Evolutionary conservation across 148 eudicot genomes (phyloP).

Genomic region (Polygonum maritimum): DNA sequence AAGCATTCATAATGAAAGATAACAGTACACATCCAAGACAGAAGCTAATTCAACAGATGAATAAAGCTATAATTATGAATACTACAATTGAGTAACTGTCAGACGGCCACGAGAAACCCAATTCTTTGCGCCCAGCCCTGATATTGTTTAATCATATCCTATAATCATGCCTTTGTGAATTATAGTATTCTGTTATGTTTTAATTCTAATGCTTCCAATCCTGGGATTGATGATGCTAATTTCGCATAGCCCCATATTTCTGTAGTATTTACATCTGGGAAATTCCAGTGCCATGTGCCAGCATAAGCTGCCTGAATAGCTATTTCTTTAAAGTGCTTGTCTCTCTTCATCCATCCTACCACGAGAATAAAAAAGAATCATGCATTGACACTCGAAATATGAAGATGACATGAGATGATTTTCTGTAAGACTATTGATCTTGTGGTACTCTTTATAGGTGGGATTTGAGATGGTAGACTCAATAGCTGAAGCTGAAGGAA

Average conservation of each 20-base stretch:
- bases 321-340: background rate
- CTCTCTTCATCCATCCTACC: background rate
- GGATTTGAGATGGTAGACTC: conserved; percentile 88
- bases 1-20: background rate
- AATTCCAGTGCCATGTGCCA: background rate
- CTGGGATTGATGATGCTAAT: background rate
- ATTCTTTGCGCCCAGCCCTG: background rate
- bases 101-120: background rate
- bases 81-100: background rate
- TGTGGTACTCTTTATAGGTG: conserved; percentile 34
- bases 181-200: background rate
- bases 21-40: no score
- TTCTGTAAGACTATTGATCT: background rate
- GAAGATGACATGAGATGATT: background rate
- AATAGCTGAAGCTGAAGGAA: conserved; percentile 85
- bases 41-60: no score
- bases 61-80: background rate
- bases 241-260: background rate
- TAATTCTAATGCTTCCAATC: background rate
- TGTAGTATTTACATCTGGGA: background rate
- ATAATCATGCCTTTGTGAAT: background rate
- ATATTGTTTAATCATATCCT: background rate
- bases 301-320: background rate
- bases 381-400: background rate
- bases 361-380: background rate